Evolutionary conservation across 2,329 filamentous ascomycete genomes (phyloP), one percentile per base, ranked within the genome.

Genomic region (Penicillium sp.): DNA sequence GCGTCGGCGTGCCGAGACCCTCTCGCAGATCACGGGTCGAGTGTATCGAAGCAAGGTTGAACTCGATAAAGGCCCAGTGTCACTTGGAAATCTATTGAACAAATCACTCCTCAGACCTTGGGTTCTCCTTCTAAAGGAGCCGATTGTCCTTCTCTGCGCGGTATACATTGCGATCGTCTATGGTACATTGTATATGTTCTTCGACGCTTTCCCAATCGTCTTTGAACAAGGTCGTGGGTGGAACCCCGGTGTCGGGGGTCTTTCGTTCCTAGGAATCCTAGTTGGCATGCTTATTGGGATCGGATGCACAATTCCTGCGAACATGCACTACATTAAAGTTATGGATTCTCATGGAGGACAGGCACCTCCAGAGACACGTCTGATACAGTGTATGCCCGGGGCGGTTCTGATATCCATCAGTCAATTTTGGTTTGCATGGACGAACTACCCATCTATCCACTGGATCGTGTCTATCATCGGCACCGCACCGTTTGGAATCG

Each of bases 41-140:
- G 14, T 31, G n/a, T 50, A 50, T n/a, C 34, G 34, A 8, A 50
- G 47, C 19, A 50, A 50, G n/a, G 14, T 50, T 14, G 47, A 50
- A n/a, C 31, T 50, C 26, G 47, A 50, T 16, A 50, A 40, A 19
- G 47, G 47, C 9, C 34, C 26, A 7, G 42, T 45, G 16, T 31
- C 26, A 14, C 16, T 45, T 18, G 42, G 16, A 19, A 31, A 45
- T n/a, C 11, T 45, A 16, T 45, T 45, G 42, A 45, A 45, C 42
- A 45, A 45, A 11, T 45, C 42, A n/a, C 16, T 45, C 6, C 26
- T 45, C 2, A 18, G 42, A 8, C 42, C 42, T 5, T 45, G 42
- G 42, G 42, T 13, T 21, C 42, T 45, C 8, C 42, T 45, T 11
- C 9, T 45, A 3, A 33, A 31, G 13, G 42, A 45, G 16, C 42